Conservation (phyloP, 2,329 filamentous ascomycete species). For the Pseudogymnoascus sp. region DNA sequence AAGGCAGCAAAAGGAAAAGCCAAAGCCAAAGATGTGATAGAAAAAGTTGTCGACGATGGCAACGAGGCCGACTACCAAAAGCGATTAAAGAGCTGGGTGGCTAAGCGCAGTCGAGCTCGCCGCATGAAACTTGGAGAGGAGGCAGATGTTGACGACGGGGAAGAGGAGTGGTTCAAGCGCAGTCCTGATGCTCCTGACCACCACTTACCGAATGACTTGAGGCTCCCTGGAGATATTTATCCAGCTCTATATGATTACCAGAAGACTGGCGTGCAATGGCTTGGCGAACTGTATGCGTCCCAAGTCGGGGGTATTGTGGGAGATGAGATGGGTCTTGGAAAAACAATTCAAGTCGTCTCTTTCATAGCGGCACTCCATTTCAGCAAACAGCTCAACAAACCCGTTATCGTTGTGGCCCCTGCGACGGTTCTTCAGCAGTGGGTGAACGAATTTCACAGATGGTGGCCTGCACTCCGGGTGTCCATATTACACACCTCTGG, state of each 20-base stretch:
- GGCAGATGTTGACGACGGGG: conserved; percentile 32
- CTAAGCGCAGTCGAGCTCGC: conserved; percentile 54
- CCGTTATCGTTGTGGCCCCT: conserved; percentile 85
- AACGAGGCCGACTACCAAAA: conserved; percentile 74
- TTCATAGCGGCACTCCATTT: conserved; percentile 89
- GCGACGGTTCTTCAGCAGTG: conserved; percentile 94
- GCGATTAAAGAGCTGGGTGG: conserved; percentile 69
- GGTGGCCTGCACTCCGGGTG: conserved; percentile 98
- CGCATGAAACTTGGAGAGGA: conserved; percentile 38
- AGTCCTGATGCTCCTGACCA: conserved; percentile 78
- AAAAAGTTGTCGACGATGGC: conserved; percentile 66
- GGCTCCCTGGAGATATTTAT: conserved; percentile 84
- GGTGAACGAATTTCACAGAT: conserved; percentile 97
- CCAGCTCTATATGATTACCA: conserved; percentile 93
- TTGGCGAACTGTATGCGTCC: conserved; percentile 85
- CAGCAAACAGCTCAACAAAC: conserved; percentile 75
- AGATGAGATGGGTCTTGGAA: conserved; percentile 98
- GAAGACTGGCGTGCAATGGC: conserved; percentile 93
- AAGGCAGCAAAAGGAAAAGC: conserved; percentile 23
- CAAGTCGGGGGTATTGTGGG: conserved; percentile 90
- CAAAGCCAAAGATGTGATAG: conserved; percentile 23
- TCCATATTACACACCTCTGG: conserved; percentile 93
- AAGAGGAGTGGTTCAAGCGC: conserved; percentile 74
- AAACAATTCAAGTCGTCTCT: conserved; percentile 60
- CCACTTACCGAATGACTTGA: conserved; percentile 63